phyloP scores from a whole-genome alignment of 805 yeast genomes.

The Cyberlindnera misumaiensis region DNA sequence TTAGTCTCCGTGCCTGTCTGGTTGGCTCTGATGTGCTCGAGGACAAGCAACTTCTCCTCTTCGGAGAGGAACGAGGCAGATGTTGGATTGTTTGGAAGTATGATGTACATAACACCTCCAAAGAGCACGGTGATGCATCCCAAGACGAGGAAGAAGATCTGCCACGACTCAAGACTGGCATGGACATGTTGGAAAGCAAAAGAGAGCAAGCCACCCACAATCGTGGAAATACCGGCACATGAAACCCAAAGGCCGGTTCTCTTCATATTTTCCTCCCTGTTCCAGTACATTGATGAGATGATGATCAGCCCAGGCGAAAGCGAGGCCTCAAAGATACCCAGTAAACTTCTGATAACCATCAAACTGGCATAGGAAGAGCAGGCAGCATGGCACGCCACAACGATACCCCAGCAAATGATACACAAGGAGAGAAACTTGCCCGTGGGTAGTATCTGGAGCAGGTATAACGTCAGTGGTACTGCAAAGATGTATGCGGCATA shows the following conservation, averaged over 20 bases:
- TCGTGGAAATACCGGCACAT: conserved; percentile 47
- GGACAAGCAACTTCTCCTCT: conserved; percentile 33
- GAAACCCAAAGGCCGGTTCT: conserved; percentile 52
- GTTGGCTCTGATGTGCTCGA: conserved; percentile 36
- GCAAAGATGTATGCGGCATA: conserved; percentile 48
- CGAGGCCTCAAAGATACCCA: conserved; percentile 50
- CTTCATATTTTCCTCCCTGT: conserved; percentile 42
- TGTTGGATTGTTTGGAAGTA: conserved; percentile 46
- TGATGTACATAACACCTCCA: conserved; percentile 37
- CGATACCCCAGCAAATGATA: conserved; percentile 48
- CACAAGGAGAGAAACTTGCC: conserved; percentile 43
- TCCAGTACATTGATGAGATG: conserved; percentile 58
- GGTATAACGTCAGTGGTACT: conserved; percentile 42
- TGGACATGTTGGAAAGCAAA: conserved; percentile 50
- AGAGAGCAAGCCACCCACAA: conserved; percentile 39
- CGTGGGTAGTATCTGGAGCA: conserved; percentile 46
- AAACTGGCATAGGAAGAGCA: conserved; percentile 45
- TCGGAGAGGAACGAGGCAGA: conserved; percentile 29
- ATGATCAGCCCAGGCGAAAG: conserved; percentile 51
- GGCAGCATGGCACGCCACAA: conserved; percentile 45
- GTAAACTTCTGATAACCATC: conserved; percentile 46
- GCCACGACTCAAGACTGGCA: conserved; percentile 46
- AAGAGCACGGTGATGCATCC: conserved; percentile 46
- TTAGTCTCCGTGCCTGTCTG: conserved; percentile 44
- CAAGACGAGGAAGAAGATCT: conserved; percentile 49